Conservation (phyloP, 1,284 basidiomycete genomes). For the Rhodotorula glutinis region DNA sequence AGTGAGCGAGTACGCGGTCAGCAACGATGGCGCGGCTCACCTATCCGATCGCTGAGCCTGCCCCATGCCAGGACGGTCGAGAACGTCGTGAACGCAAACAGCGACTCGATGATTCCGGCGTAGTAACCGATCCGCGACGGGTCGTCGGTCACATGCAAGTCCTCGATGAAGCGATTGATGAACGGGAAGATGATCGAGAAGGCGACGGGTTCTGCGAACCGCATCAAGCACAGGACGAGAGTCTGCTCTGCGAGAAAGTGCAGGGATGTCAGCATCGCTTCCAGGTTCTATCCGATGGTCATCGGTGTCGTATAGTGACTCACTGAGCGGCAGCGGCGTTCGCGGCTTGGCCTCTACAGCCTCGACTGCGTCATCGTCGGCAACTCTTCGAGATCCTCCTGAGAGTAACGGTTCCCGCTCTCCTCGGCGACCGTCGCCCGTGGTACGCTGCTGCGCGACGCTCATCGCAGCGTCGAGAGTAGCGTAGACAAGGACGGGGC, state of each 20-base stretch:
- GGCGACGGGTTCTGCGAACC: constrained; percentile 46
- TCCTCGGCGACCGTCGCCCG: not conserved
- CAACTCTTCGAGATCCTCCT: not conserved
- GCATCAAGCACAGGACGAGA: constrained; percentile 49
- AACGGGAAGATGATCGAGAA: constrained; percentile 53
- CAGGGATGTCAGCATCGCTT: no score
- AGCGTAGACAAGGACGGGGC: no score
- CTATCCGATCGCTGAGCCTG: constrained; percentile 47
- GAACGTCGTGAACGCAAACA: constrained; percentile 46
- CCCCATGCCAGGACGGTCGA: constrained; percentile 48
- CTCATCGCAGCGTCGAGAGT: not conserved
- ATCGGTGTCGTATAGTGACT: not conserved
- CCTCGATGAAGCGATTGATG: constrained; percentile 50
- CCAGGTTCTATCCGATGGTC: accelerated
- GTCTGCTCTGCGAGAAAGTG: constrained; percentile 42
- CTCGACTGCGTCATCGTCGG: not conserved
- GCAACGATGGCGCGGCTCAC: not conserved
- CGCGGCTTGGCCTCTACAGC: not conserved
- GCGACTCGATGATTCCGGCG: constrained; percentile 45
- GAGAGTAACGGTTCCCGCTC: not conserved
- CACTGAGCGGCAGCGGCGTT: constrained; percentile 2
- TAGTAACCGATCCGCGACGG: constrained; percentile 47
- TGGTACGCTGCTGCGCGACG: not conserved
- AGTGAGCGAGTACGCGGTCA: no score
- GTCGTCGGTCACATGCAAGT: constrained; percentile 49